Evolutionary conservation across 768 basidiomycete genomes (phyloP).

Genomic region (Lentinula sp.): DNA sequence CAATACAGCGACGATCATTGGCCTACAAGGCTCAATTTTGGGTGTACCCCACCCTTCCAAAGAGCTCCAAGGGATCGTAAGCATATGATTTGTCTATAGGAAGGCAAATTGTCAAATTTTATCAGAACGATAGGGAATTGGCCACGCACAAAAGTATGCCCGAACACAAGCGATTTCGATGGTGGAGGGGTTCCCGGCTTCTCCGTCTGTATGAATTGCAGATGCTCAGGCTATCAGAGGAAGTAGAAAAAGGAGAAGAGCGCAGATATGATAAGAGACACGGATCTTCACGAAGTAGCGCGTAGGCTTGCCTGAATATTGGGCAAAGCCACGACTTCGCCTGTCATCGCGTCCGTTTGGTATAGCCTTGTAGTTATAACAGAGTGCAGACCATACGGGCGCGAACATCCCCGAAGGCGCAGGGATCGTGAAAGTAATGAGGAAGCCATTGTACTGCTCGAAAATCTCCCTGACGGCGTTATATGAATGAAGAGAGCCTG

Average conservation of each 20-base stretch:
- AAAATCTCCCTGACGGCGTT: not conserved
- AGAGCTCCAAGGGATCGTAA: conserved; percentile 69
- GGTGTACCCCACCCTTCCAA: conserved; percentile 78
- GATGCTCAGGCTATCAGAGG: conserved; percentile 38
- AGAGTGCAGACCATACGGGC: not conserved
- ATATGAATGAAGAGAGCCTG: not conserved
- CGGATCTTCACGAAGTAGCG: not conserved
- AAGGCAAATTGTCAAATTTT: not conserved
- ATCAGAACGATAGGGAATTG: conserved; percentile 6
- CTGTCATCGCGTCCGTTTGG: conserved; percentile 39
- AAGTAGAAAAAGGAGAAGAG: not conserved
- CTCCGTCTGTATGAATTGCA: conserved; percentile 41
- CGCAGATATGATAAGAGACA: not conserved
- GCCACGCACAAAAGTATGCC: conserved; percentile 70
- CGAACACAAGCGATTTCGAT: conserved; percentile 69
- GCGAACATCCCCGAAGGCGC: not conserved
- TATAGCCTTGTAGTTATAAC: not conserved
- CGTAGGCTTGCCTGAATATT: conserved; percentile 45
- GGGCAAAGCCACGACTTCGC: conserved; percentile 36
- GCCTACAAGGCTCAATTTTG: conserved; percentile 77
- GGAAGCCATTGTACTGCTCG: not conserved
- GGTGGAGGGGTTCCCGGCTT: conserved; percentile 60
- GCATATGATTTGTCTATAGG: conserved; percentile 78
- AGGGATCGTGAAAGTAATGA: not conserved
- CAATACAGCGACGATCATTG: not conserved